Evolutionary conservation across 2,329 filamentous ascomycete genomes (phyloP), one percentile per base, ranked within the genome.

Genomic region (Mariannaea elegans): DNA sequence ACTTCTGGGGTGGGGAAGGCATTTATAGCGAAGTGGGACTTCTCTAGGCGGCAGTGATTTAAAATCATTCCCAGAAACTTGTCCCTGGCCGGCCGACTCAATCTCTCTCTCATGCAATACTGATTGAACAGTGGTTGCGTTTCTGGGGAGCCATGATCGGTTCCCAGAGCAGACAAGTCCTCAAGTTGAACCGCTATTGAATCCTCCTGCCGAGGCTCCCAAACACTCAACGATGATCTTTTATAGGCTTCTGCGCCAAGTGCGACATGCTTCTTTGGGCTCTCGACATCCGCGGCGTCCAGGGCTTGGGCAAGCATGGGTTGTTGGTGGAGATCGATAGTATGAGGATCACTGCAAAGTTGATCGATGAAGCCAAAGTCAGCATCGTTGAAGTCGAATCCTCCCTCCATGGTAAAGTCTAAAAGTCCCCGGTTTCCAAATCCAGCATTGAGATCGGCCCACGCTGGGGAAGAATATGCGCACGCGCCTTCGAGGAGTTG

Each of bases 201-300:
- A 31, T 63, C 61, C 16, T 56, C 46, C 9, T 56, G 57, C 10
- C 47, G 48, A 2, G 61, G 61, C 21, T 61, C 57, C 61, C 61
- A 63, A 7, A 61, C 38, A 14, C 57, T 59, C 18, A 63, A 21
- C 1, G 61, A 55, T 4, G 61, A 63, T 10, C 54, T 16, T 13
- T 63, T 63, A 21, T 61, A 63, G 24, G 61, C 61, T 34, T 55
- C 61, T 4, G 51, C 47, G 6, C 61, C 61, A 0, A 63, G 48
- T 8, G 61, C 61, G 4, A 61, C 61, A 14, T 56, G 57, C 29
- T 47, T 55, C 19, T 19, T 51, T 7, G 45, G 46, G 5, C 31
- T 46, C 8, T 41, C 38, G 6, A 34, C 41, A 5, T 36, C 51
- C 16, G 49, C 12, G 7, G 47, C 59, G 27, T 53, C 56, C 13